phyloP scores from a whole-genome alignment of 1,284 basidiomycete species.

The Laetiporus sulphureus region DNA sequence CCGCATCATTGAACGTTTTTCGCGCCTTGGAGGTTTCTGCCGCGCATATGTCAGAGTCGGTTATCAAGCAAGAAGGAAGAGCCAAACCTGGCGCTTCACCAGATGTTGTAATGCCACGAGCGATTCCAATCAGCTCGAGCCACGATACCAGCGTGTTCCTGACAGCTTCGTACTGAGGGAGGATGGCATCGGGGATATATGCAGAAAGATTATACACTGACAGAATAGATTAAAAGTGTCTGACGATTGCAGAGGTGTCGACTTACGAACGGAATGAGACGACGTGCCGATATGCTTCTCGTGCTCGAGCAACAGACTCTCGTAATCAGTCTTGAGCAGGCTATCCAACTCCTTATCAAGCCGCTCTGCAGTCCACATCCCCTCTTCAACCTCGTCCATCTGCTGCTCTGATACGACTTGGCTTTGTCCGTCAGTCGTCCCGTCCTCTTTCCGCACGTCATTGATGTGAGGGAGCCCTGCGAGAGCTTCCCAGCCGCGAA shows the following conservation, averaged over 20 bases:
- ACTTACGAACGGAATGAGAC: no score
- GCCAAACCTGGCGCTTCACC: constrained; percentile 39
- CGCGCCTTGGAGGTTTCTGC: constrained; percentile 56
- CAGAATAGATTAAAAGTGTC: constrained; percentile 8
- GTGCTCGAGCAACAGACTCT: constrained; percentile 68
- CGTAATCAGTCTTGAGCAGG: constrained; percentile 67
- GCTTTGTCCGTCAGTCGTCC: constrained; percentile 17
- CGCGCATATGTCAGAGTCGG: neutral
- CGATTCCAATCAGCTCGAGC: constrained; percentile 65
- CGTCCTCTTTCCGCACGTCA: constrained; percentile 39
- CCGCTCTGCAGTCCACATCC: neutral
- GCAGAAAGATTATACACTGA: constrained; percentile 78
- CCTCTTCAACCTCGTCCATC: constrained; percentile 32
- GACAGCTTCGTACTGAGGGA: constrained; percentile 72
- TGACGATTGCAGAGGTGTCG: neutral
- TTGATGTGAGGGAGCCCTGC: constrained; percentile 66
- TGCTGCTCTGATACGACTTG: constrained; percentile 19
- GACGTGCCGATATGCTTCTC: constrained; percentile 55
- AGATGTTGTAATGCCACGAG: constrained; percentile 28
- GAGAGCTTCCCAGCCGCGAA: constrained; percentile 88
- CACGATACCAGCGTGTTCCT: constrained; percentile 59
- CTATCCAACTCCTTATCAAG: constrained; percentile 58
- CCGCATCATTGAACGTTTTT: constrained; percentile 56
- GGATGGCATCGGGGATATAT: constrained; percentile 82
- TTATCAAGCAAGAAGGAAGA: neutral